Evolutionary conservation across 768 basidiomycete genomes (phyloP).

Genomic region (Podaxis rugospora): DNA sequence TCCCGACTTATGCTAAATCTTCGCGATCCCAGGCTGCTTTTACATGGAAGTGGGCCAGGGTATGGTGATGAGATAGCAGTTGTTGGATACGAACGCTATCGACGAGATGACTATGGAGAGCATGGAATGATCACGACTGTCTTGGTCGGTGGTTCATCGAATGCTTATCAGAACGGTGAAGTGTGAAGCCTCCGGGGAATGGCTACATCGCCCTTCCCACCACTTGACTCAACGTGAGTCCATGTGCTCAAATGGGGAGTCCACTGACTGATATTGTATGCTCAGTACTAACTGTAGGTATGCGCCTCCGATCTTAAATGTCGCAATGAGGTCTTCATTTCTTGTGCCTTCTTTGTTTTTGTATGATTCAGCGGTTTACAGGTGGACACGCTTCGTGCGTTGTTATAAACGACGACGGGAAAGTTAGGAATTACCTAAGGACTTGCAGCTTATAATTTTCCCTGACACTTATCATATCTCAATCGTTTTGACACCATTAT

Average conservation of each 20-base stretch:
- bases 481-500: no score
- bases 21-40: slow-evolving; percentile 18
- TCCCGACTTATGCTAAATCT: slow-evolving; percentile 22
- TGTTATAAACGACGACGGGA: no score
- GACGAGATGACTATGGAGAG: neutral
- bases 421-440: no score
- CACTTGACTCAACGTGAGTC: neutral
- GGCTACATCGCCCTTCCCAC: neutral
- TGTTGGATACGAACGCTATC: neutral
- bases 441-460: no score
- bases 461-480: no score
- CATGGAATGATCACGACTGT: neutral
- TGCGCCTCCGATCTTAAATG: no score
- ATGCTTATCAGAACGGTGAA: neutral
- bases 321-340: no score
- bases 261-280: neutral
- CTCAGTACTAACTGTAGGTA: no score
- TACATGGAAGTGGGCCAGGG: neutral
- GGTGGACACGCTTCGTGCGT: no score
- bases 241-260: neutral
- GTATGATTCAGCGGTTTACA: no score
- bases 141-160: neutral
- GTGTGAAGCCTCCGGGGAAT: neutral
- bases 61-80: neutral
- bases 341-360: no score